Base-by-base conservation (phyloP, 176 grass and related monocot genomes). In the Carex pumila region DNA sequence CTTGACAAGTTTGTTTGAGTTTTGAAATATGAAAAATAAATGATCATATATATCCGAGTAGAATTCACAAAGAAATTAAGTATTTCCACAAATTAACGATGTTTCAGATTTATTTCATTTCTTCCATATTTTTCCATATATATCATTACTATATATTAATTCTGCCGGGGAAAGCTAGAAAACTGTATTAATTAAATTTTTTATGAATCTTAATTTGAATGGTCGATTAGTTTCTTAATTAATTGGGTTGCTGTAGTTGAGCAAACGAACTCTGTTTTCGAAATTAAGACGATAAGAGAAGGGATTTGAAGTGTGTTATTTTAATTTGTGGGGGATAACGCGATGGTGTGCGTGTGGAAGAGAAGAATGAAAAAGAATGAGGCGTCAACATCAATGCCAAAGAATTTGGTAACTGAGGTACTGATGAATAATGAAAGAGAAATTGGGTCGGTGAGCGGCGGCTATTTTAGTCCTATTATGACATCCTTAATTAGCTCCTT, bases 311-410 rank as follows among this genome's bases (percentile, higher is more conserved):
- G 12, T 15, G 17, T 79, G 74, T 31, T 9, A 25, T 25, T 25
- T 25, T 29, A 13, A 18, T 79, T 18, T 59, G 73, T 78, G 9
- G 79, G 77, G 79, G 79, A 65, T 81, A 64, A 81, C 9, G 32
- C 19, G 79, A 81, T 81, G 79, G 45, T 64, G 37, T 22, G 37
- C 59, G 53, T 65, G 79, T 64, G 79, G 59, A 81, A 65, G 79
- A n/a, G 53, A 57, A 43, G 30, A 21, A 32, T 21, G 61, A 68
- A 50, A 82, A 19, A 31, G 61, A 68, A 50, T 25, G 39, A 82
- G 61, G n/a, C 0, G 80, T 81, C 79, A 5, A 17, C 59, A 64
- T 81, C 79, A 25, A 3, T 71, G 79, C 58, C 79, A 45, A 81
- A 63, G 12, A 61, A 81, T 43, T 81, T 81, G 55, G 58, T 39